These are phyloP conservation scores for Scutellaria barbata DNA, from an alignment of 257 asterid genomes.

Conservation along the genomic window DNA sequence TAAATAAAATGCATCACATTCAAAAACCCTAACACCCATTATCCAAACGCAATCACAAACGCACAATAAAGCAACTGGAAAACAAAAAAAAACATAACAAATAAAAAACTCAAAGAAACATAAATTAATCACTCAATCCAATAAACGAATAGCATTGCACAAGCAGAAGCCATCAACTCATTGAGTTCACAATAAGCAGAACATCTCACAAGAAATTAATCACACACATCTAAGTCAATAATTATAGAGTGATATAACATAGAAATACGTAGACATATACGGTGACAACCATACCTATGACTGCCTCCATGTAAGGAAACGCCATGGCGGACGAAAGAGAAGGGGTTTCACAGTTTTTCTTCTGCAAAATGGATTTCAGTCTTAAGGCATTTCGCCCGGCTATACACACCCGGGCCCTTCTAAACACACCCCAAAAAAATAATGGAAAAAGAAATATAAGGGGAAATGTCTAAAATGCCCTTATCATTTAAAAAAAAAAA, in stretches of 20 bases:
- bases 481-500: too few relatives aligned
- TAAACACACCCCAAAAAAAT: too few relatives aligned
- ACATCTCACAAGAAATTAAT: not conserved
- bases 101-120: not conserved
- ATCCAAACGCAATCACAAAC: conserved; percentile 22
- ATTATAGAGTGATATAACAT: not conserved
- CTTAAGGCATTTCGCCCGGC: too few relatives aligned
- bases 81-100: not conserved
- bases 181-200: conserved; percentile 6
- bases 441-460: too few relatives aligned
- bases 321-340: conserved; percentile 59
- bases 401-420: too few relatives aligned
- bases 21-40: conserved; percentile 40
- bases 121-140: conserved; percentile 12
- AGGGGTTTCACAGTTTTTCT: not conserved
- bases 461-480: too few relatives aligned
- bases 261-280: not conserved
- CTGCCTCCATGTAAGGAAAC: conserved; percentile 91
- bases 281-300: conserved; percentile 55
- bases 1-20: conserved; percentile 9
- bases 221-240: not conserved
- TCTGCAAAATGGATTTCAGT: not conserved
- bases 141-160: conserved; percentile 25
- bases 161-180: conserved; percentile 15
- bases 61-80: not conserved